Percentiles rank a stretch among this genome's conserved stretches.
These are phyloP conservation scores for Botrytis byssoidea DNA, from an alignment of 2,329 filamentous ascomycete genomes.

Conservation along the genomic window DNA sequence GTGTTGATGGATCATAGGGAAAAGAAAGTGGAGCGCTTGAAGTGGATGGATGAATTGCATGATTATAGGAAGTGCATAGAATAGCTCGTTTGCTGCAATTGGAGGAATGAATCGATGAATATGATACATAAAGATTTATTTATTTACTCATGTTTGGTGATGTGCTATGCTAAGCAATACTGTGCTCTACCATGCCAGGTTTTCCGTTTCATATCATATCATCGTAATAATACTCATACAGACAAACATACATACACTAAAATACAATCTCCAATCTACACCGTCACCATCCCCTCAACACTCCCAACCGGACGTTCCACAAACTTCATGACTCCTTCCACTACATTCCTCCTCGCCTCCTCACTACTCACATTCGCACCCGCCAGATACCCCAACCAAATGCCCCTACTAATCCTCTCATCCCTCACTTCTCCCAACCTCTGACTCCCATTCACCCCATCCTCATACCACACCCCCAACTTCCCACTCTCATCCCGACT, in stretches of 20 bases:
- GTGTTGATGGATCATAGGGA: neutral
- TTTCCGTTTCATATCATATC: neutral
- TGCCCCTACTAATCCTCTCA: slow-evolving; percentile 72
- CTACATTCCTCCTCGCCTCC: slow-evolving; percentile 73
- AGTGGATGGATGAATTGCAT: neutral
- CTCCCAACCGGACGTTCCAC: slow-evolving; percentile 86
- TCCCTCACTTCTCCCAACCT: slow-evolving; percentile 72
- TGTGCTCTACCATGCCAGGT: too few species aligned
- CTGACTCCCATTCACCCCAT: slow-evolving; percentile 48
- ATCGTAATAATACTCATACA: slow-evolving; percentile 4
- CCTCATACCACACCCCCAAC: slow-evolving; percentile 66
- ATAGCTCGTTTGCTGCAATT: neutral
- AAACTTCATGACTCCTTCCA: slow-evolving; percentile 84
- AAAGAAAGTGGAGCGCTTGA: too few species aligned
- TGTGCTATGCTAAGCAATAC: neutral
- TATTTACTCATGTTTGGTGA: neutral
- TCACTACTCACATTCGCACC: slow-evolving; percentile 87
- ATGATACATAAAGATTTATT: slow-evolving; percentile 7
- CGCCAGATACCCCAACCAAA: slow-evolving; percentile 89
- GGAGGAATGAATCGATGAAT: neutral
- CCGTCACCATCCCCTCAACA: slow-evolving; percentile 70
- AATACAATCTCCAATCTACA: slow-evolving; percentile 2
- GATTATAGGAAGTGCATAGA: neutral
- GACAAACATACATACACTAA: neutral
- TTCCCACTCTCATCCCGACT: slow-evolving; percentile 63